A percentile compares a stretch with the other conserved stretches of the same genome.
Evolutionary conservation across 371 early-diverging fungal genomes (phyloP).

Genomic region (Lichtheimia ramosa): DNA sequence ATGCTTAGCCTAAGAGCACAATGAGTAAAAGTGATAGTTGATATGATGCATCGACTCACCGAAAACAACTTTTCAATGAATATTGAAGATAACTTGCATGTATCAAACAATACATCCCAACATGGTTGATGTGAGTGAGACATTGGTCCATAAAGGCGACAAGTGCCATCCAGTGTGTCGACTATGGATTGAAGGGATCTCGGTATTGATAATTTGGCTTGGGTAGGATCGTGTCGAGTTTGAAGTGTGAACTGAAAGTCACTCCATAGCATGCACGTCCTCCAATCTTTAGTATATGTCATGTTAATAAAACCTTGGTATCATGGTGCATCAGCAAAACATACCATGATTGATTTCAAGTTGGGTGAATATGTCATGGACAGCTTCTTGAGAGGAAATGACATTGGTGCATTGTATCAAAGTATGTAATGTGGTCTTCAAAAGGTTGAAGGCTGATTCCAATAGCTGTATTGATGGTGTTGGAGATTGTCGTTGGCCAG

Average conservation of each 20-base stretch:
- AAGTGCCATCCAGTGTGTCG: background rate
- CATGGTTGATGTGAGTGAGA: background rate
- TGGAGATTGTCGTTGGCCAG: too few relatives aligned
- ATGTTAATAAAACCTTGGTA: background rate
- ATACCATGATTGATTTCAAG: constrained; percentile 7
- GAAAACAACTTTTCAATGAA: constrained; percentile 18
- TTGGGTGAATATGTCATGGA: background rate
- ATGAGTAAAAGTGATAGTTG: too few relatives aligned
- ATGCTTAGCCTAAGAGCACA: constrained; percentile 3
- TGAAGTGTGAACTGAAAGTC: constrained; percentile 2
- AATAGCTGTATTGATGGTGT: too few relatives aligned
- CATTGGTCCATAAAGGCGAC: background rate
- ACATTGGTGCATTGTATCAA: too few relatives aligned
- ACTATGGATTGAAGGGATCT: background rate
- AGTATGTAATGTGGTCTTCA: too few relatives aligned
- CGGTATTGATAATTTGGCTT: background rate
- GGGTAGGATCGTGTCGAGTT: background rate
- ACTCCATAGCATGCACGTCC: constrained; percentile 23
- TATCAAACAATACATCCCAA: constrained; percentile 20
- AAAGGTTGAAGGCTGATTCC: too few relatives aligned
- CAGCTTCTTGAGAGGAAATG: too few relatives aligned
- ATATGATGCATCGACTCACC: constrained; percentile 1
- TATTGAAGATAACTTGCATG: constrained; percentile 20
- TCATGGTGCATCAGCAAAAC: background rate
- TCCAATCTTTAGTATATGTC: constrained; percentile 14